These are phyloP conservation scores for Phalaenopsis equestris DNA, from an alignment of 106 monocot species.

Conservation along the genomic window DNA sequence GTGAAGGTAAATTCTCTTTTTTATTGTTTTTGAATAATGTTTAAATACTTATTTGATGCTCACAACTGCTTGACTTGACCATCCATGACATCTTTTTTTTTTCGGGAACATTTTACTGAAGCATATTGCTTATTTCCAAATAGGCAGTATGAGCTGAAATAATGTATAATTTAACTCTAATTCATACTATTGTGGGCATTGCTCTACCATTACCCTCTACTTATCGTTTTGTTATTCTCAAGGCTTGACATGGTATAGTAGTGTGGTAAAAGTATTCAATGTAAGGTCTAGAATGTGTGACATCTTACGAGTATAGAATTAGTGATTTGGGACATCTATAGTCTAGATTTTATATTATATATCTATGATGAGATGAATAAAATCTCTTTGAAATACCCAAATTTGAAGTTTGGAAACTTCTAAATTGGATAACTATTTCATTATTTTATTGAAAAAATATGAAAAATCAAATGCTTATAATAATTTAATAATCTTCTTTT, in stretches of 20 bases:
- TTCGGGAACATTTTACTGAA: neutral
- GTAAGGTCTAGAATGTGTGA: neutral
- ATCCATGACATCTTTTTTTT: neutral
- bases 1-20: constrained; percentile 49
- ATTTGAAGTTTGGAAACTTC: too few relatives aligned
- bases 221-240: neutral
- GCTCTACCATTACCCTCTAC: neutral
- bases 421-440: too few relatives aligned
- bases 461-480: too few relatives aligned
- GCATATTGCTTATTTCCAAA: neutral
- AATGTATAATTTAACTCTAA: neutral
- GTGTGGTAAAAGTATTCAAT: neutral
- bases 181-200: neutral
- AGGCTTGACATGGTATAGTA: neutral
- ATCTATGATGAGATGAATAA: too few relatives aligned
- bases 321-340: neutral
- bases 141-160: neutral
- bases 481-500: too few relatives aligned
- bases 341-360: too few relatives aligned
- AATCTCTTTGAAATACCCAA: too few relatives aligned
- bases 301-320: neutral
- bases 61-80: neutral
- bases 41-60: neutral
- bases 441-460: too few relatives aligned
- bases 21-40: neutral